Evolutionary conservation across 768 basidiomycete species (phyloP).

Genomic region (Macrolepiota dolichaula): DNA sequence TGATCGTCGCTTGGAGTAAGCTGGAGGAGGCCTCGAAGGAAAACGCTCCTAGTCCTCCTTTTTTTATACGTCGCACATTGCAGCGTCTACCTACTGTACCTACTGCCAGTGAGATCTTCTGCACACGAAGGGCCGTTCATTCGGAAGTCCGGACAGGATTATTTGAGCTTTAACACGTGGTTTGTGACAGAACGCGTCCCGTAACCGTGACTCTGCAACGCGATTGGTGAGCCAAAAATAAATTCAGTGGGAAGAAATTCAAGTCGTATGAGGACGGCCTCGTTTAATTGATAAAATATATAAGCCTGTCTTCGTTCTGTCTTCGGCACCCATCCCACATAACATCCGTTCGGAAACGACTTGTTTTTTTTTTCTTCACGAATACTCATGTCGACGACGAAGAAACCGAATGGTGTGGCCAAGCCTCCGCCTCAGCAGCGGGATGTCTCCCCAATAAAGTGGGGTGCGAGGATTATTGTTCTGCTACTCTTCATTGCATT

Average conservation of each 20-base stretch:
- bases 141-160: too few species aligned
- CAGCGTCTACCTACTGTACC: too few species aligned
- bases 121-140: too few species aligned
- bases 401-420: constrained; percentile 10
- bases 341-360: too few species aligned
- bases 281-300: neutral
- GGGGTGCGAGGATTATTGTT: constrained; percentile 34
- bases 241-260: neutral
- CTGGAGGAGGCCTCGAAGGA: too few species aligned
- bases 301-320: neutral
- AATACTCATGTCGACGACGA: neutral
- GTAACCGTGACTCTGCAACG: neutral
- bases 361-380: too few species aligned
- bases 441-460: constrained; percentile 24
- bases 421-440: constrained; percentile 9
- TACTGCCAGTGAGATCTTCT: too few species aligned
- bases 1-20: too few species aligned
- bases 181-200: neutral
- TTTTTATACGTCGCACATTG: too few species aligned
- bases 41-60: too few species aligned
- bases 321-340: too few species aligned
- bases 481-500: constrained; percentile 32
- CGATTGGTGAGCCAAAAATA: neutral
- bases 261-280: constrained; percentile 2
- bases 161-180: neutral